Evolutionary conservation across 805 yeast genomes (phyloP), one percentile per base, ranked within the genome.

Genomic region (Ogataea minuta): DNA sequence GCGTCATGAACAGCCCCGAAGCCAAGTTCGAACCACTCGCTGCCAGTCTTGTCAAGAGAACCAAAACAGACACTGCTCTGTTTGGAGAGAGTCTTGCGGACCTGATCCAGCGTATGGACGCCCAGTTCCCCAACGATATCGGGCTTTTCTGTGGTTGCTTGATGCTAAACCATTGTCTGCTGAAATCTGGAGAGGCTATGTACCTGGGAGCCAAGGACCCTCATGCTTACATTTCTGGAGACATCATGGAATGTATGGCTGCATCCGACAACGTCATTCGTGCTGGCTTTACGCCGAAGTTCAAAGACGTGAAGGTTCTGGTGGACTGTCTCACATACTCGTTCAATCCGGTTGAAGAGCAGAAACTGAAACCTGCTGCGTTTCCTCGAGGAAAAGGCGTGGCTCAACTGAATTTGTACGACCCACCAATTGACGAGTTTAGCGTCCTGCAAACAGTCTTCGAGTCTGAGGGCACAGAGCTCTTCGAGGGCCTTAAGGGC

Each of bases 271-370:
- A 93, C 57, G 99, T 93, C 42, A 97, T 93, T 34, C 79, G 99
- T 64, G 95, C 97, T 4, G 99, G 99, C 10, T 93, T 93, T 72
- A 93, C 99, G n/a, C 99, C 99, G 46, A 93, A 93, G 65, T 93
- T 91, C 71, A 93, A 91, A 68, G 99, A 93, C 64, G 98, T 93
- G 45, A 66, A 80, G 43, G 88, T 84, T 56, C 77, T 93, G 59
- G 97, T 93, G 30, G 78, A 76, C 38, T 87, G 87, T 93, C 77
- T 93, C 62, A 90, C 96, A 3, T 93, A 91, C 62, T 73, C 85
- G 19, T 84, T 84, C 55, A 95, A 85, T 39, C 80, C 95, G 16
- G 96, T 91, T 35, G 89, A 81, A 52, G 89, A 89, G 60, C 99
- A 93, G 70, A 89, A 88, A 67, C 86, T 91, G 93, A 38, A 49